Conservation (phyloP, 305 asterid species). For the Stenogyne calaminthoides region DNA sequence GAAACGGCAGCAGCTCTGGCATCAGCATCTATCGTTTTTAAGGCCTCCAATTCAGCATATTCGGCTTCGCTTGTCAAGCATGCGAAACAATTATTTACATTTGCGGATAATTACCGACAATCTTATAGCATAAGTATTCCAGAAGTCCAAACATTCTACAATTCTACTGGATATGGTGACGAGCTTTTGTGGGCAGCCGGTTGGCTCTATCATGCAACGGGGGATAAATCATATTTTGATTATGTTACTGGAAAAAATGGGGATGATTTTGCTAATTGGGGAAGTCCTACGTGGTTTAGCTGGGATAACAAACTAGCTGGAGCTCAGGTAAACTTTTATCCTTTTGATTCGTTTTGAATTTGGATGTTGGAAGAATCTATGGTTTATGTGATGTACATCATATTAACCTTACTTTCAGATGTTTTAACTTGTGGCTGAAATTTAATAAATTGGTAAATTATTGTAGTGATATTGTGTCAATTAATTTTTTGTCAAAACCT, state of each 20-base stretch:
- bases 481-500: not conserved
- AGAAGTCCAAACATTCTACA: constrained; percentile 70
- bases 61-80: constrained; percentile 76
- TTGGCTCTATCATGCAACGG: constrained; percentile 95
- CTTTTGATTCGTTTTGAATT: not conserved
- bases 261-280: constrained; percentile 68
- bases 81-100: constrained; percentile 72
- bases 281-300: constrained; percentile 95
- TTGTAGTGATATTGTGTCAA: not conserved
- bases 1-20: constrained; percentile 98
- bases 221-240: constrained; percentile 62
- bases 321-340: constrained; percentile 74
- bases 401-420: not conserved
- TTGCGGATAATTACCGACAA: constrained; percentile 72
- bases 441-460: not conserved
- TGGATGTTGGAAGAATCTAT: not conserved
- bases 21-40: constrained; percentile 86
- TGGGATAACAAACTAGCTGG: constrained; percentile 99
- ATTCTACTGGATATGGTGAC: constrained; percentile 94
- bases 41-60: constrained; percentile 54
- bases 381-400: not conserved
- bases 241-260: constrained; percentile 78
- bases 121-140: constrained; percentile 70
- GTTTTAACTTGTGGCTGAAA: not conserved
- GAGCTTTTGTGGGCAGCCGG: constrained; percentile 98